Evolutionary conservation across 129 eudicot genomes (phyloP).

Genomic region (Lonicera japonica): DNA sequence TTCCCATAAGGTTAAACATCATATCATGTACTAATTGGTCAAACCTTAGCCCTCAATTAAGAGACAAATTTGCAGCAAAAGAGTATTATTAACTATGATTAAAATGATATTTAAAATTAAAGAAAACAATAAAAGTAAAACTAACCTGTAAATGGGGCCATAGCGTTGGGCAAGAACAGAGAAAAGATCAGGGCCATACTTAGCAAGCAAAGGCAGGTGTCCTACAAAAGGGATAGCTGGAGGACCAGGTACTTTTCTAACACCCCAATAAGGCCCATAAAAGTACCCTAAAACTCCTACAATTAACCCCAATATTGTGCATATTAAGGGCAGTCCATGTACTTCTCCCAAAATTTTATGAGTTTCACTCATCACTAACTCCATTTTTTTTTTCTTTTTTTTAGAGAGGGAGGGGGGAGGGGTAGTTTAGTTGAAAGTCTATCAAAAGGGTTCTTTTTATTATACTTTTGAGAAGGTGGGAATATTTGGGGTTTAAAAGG

Average conservation of each 20-base stretch:
- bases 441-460: too few species aligned
- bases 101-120: too few species aligned
- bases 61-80: too few species aligned
- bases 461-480: too few species aligned
- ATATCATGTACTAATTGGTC: too few species aligned
- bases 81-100: too few species aligned
- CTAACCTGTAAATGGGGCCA: slow-evolving; percentile 86
- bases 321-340: slow-evolving; percentile 9
- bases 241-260: slow-evolving; percentile 85
- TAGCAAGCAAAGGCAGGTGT: slow-evolving; percentile 83
- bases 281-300: slow-evolving; percentile 40
- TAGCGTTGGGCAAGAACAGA: slow-evolving; percentile 64
- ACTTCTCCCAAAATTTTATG: not conserved
- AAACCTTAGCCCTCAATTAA: too few species aligned
- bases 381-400: slow-evolving; percentile 8
- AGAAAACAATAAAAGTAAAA: not conserved
- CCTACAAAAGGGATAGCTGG: slow-evolving; percentile 70
- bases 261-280: slow-evolving; percentile 74
- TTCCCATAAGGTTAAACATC: too few species aligned
- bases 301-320: slow-evolving; percentile 27
- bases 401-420: slow-evolving; percentile 1
- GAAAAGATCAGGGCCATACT: slow-evolving; percentile 77
- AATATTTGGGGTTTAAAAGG: not conserved
- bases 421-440: too few species aligned
- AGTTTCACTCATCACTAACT: slow-evolving; percentile 7